Conservation (phyloP, 352 stramenopile species). For the Blastocystis sp. region DNA sequence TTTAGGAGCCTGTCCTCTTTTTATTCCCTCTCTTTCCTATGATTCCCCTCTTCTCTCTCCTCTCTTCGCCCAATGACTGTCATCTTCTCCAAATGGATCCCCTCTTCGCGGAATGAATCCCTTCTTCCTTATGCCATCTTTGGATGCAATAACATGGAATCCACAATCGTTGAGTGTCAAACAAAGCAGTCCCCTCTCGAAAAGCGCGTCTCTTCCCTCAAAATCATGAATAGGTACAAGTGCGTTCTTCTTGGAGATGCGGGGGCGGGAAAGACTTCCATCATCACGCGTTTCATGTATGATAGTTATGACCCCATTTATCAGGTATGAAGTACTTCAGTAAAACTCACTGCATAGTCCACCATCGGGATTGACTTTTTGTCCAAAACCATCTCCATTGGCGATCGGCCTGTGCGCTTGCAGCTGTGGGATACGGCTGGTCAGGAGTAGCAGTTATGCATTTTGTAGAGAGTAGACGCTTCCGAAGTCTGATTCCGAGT, state of each 20-base stretch:
- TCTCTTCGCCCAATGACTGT: no score
- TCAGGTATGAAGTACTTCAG: constrained; percentile 75
- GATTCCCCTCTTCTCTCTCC: no score
- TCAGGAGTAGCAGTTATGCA: constrained; percentile 44
- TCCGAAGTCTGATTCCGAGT: constrained; percentile 65
- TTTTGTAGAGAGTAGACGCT: constrained; percentile 20
- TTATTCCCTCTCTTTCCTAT: no score
- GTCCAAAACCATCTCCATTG: constrained; percentile 59
- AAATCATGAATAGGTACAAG: constrained; percentile 69
- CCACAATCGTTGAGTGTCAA: not conserved
- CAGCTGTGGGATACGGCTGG: constrained; percentile 68
- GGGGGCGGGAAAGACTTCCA: constrained; percentile 97
- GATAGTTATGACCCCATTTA: constrained; percentile 93
- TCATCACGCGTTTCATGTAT: constrained; percentile 99
- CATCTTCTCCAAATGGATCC: not conserved
- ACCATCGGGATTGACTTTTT: constrained; percentile 69
- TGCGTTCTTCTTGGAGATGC: constrained; percentile 89
- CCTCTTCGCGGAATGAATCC: not conserved
- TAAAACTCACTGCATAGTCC: constrained; percentile 12
- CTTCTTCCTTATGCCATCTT: not conserved
- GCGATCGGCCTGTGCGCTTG: constrained; percentile 27
- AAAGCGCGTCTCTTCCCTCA: not conserved
- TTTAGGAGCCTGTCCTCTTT: no score
- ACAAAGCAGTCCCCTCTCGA: constrained; percentile 15
- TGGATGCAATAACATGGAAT: not conserved